phyloP scores from a whole-genome alignment of 2,329 filamentous ascomycete species.

The Aquanectria penicillioides region DNA sequence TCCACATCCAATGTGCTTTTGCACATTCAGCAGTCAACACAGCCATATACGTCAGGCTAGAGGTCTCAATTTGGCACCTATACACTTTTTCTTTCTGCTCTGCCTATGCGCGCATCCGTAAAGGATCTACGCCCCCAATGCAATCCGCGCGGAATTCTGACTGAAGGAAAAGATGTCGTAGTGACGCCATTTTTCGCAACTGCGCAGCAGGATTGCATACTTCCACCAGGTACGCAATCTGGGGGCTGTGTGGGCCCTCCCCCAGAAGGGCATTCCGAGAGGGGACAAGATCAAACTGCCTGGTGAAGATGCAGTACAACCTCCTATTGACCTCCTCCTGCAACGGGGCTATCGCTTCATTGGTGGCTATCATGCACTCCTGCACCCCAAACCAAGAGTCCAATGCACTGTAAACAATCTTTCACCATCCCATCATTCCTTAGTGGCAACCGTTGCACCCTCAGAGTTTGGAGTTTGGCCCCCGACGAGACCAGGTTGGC shows the following conservation, averaged over 20 bases:
- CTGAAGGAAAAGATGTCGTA: constrained; percentile 31
- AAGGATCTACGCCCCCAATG: constrained; percentile 5
- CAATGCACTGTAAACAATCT: constrained; percentile 31
- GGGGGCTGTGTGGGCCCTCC: constrained; percentile 18
- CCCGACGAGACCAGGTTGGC: constrained; percentile 12
- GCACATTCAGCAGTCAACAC: neutral
- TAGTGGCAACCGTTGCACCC: constrained; percentile 36
- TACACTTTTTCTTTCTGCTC: neutral
- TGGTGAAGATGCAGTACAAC: constrained; percentile 32
- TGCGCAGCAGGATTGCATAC: constrained; percentile 31
- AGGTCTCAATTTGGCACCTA: neutral
- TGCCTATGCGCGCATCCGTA: neutral
- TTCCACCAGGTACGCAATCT: constrained; percentile 23
- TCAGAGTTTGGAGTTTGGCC: constrained; percentile 14
- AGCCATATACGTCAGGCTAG: neutral
- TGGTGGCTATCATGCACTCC: constrained; percentile 24
- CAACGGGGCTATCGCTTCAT: constrained; percentile 29
- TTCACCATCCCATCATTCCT: constrained; percentile 22
- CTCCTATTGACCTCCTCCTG: constrained; percentile 23
- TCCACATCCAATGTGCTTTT: neutral
- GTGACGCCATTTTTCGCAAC: constrained; percentile 41
- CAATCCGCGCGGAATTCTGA: constrained; percentile 14
- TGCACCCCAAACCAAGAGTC: constrained; percentile 32
- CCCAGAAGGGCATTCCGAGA: constrained; percentile 32
- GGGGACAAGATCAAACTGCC: constrained; percentile 32